phyloP scores from a whole-genome alignment of 805 yeast species.

The Saccharomyces mikatae region DNA sequence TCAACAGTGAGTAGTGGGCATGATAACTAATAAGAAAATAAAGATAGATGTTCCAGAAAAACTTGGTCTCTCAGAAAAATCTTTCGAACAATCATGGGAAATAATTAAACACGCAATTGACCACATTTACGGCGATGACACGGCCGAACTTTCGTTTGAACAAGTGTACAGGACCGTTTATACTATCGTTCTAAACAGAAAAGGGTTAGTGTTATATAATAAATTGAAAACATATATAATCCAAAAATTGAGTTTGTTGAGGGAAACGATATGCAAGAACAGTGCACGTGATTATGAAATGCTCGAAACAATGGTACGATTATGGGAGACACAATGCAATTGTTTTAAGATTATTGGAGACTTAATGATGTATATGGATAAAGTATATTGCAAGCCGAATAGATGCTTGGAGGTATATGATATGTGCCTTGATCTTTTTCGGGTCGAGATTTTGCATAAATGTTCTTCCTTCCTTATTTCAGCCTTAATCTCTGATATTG shows the following conservation, averaged over 20 bases:
- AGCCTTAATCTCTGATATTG: slow-evolving; percentile 30
- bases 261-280: slow-evolving; percentile 3
- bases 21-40: slow-evolving; percentile 28
- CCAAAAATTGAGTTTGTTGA: slow-evolving; percentile 6
- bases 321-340: slow-evolving; percentile 65
- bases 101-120: slow-evolving; percentile 57
- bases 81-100: slow-evolving; percentile 61
- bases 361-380: slow-evolving; percentile 76
- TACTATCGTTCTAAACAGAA: slow-evolving; percentile 47
- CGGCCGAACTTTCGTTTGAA: slow-evolving; percentile 70
- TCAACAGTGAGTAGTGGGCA: background rate
- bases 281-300: slow-evolving; percentile 28
- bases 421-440: slow-evolving; percentile 60
- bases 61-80: slow-evolving; percentile 29
- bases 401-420: slow-evolving; percentile 62
- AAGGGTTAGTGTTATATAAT: slow-evolving; percentile 9
- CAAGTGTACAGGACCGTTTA: slow-evolving; percentile 75
- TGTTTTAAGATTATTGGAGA: slow-evolving; percentile 76
- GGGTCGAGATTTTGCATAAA: slow-evolving; percentile 48
- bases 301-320: slow-evolving; percentile 30
- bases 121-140: slow-evolving; percentile 65
- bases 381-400: slow-evolving; percentile 70
- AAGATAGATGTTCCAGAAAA: slow-evolving; percentile 63
- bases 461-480: slow-evolving; percentile 44
- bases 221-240: slow-evolving; percentile 9